Conservation (phyloP, 2,329 filamentous ascomycete species). For the Beauveria rudraprayagi region DNA sequence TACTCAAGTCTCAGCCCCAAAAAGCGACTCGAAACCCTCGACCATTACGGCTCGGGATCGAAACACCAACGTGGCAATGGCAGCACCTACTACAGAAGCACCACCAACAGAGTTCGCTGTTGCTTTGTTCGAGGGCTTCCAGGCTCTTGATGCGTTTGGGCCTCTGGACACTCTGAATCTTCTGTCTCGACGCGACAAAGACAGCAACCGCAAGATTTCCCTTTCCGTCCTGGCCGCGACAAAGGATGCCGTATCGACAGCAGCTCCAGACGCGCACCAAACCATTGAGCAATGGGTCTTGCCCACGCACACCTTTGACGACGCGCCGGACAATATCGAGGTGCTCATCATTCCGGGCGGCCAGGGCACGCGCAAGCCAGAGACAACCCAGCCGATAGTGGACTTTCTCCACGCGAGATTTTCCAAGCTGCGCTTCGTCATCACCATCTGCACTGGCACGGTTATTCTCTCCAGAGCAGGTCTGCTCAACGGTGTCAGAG, state of each 20-base stretch:
- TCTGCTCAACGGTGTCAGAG: conserved; percentile 42
- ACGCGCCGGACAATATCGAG: conserved; percentile 30
- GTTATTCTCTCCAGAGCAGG: conserved; percentile 43
- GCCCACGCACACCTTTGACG: conserved; percentile 42
- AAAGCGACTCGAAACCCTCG: not conserved
- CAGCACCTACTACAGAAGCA: not conserved
- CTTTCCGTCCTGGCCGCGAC: not conserved
- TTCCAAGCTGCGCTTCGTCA: conserved; percentile 35
- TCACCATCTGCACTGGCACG: conserved; percentile 52
- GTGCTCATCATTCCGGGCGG: conserved; percentile 48
- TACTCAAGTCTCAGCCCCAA: not conserved
- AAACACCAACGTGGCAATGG: not conserved
- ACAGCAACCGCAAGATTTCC: not conserved
- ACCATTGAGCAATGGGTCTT: not conserved
- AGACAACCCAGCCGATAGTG: conserved; percentile 23
- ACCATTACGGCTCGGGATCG: not conserved
- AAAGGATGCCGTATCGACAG: not conserved
- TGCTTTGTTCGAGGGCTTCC: not conserved
- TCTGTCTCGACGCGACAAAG: not conserved
- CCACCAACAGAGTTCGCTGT: not conserved
- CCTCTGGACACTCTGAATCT: not conserved
- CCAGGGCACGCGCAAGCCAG: conserved; percentile 49
- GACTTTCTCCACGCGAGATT: conserved; percentile 32
- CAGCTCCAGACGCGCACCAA: not conserved
- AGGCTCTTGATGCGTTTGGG: not conserved